phyloP scores from a whole-genome alignment of 495 filamentous ascomycete genomes.

The Neurospora sp. region DNA sequence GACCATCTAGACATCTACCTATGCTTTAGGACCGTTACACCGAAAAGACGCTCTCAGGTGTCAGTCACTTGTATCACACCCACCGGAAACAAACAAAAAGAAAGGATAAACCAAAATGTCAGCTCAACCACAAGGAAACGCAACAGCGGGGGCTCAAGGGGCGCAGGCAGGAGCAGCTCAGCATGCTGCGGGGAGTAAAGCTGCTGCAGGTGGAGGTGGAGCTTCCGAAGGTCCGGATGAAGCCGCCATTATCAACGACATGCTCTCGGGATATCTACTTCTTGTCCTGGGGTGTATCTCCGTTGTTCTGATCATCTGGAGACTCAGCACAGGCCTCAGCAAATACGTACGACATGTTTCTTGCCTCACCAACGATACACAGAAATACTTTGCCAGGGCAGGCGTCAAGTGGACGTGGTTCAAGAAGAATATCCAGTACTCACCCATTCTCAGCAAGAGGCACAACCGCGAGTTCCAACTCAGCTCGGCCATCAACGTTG shows the following conservation, averaged over 20 bases:
- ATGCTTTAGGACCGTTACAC: neutral
- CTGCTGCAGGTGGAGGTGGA: neutral
- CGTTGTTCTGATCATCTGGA: constrained; percentile 35
- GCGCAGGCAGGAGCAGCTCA: constrained; percentile 1
- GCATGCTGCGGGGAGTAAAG: constrained; percentile 1
- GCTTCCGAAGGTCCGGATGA: constrained; percentile 11
- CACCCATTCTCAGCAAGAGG: constrained; percentile 70
- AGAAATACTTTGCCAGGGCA: constrained; percentile 41
- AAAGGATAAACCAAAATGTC: neutral
- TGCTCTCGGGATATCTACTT: constrained; percentile 39
- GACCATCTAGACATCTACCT: neutral
- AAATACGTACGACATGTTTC: constrained; percentile 66
- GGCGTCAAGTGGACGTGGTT: constrained; percentile 50
- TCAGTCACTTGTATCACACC: neutral
- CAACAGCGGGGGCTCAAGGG: constrained; percentile 1
- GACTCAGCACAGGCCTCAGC: constrained; percentile 43
- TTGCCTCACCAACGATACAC: constrained; percentile 57
- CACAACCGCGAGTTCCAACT: constrained; percentile 86
- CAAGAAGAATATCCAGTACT: constrained; percentile 74
- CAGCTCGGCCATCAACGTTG: constrained; percentile 76
- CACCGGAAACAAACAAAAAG: neutral
- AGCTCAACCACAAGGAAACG: neutral
- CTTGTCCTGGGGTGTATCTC: constrained; percentile 35
- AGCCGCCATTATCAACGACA: constrained; percentile 29
- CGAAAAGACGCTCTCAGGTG: neutral